Evolutionary conservation across 2,329 filamentous ascomycete genomes (phyloP).

Genomic region (Lecanosticta acicola): DNA sequence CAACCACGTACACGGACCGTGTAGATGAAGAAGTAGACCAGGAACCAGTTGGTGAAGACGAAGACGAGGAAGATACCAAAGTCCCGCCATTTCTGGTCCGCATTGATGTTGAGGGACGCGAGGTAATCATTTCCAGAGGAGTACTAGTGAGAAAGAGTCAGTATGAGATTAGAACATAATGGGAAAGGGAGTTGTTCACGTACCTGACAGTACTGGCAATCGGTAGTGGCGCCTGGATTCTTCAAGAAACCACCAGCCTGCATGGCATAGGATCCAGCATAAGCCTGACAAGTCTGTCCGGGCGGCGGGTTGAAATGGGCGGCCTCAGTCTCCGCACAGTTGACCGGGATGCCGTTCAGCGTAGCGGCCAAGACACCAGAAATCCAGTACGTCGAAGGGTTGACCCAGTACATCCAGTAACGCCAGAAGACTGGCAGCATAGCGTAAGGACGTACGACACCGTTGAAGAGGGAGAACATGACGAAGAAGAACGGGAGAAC

Average conservation of each 20-base stretch:
- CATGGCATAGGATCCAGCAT: constrained; percentile 56
- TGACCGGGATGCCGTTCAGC: constrained; percentile 45
- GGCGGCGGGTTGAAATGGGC: constrained; percentile 61
- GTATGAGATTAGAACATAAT: background rate
- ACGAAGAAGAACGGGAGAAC: constrained; percentile 75
- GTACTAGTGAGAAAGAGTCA: constrained; percentile 38
- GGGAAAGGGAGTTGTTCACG: background rate
- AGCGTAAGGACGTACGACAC: constrained; percentile 64
- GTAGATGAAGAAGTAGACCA: constrained; percentile 66
- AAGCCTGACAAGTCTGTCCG: constrained; percentile 58
- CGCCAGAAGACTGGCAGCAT: constrained; percentile 64
- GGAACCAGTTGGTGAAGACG: constrained; percentile 61
- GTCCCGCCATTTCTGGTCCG: constrained; percentile 62
- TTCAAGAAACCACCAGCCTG: constrained; percentile 57
- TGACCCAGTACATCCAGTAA: constrained; percentile 66
- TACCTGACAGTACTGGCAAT: constrained; percentile 63
- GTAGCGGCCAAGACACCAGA: constrained; percentile 63
- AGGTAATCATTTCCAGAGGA: constrained; percentile 62
- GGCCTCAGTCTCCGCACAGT: constrained; percentile 50
- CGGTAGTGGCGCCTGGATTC: constrained; percentile 52
- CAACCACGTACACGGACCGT: constrained; percentile 64
- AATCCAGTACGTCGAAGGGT: constrained; percentile 67
- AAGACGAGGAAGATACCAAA: constrained; percentile 71
- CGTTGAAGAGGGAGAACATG: constrained; percentile 71
- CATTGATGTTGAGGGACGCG: constrained; percentile 49